phyloP scores from a whole-genome alignment of 2,329 filamentous ascomycete genomes.

The Penicillium polonicum region DNA sequence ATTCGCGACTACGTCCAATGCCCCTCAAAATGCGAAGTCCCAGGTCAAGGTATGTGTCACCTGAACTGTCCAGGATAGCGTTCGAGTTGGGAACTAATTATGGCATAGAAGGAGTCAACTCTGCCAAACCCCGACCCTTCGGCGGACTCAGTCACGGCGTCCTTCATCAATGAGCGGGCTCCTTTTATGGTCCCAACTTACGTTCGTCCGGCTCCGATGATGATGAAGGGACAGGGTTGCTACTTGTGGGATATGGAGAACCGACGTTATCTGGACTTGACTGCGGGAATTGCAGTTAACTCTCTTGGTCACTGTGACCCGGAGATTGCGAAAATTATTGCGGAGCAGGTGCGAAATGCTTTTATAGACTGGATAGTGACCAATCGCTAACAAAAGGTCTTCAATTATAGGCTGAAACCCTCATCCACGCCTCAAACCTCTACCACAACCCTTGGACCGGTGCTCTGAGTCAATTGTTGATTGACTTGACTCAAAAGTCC shows the following conservation, averaged over 20 bases:
- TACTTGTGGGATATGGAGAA: conserved; percentile 91
- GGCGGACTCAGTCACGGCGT: conserved; percentile 69
- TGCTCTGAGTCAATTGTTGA: conserved; percentile 77
- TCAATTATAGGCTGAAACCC: conserved; percentile 57
- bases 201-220: conserved; percentile 82
- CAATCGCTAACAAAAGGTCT: conserved; percentile 26
- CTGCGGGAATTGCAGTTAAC: conserved; percentile 93
- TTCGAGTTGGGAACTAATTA: neutral
- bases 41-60: conserved; percentile 25
- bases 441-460: conserved; percentile 98
- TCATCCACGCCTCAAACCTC: conserved; percentile 91
- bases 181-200: conserved; percentile 97
- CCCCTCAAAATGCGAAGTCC: conserved; percentile 30
- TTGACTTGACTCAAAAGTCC: conserved; percentile 74
- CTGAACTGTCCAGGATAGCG: neutral
- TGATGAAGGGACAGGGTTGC: conserved; percentile 81
- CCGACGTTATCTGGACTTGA: conserved; percentile 88
- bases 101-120: conserved; percentile 46
- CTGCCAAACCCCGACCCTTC: conserved; percentile 71
- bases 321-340: conserved; percentile 70
- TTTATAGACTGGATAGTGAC: neutral
- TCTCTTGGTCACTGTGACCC: conserved; percentile 86
- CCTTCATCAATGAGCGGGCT: conserved; percentile 70
- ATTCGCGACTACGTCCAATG: conserved; percentile 35
- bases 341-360: conserved; percentile 64